These are phyloP conservation scores for Sistotremastrum niveocremeum DNA, from an alignment of 768 basidiomycete genomes.

Conservation along the genomic window DNA sequence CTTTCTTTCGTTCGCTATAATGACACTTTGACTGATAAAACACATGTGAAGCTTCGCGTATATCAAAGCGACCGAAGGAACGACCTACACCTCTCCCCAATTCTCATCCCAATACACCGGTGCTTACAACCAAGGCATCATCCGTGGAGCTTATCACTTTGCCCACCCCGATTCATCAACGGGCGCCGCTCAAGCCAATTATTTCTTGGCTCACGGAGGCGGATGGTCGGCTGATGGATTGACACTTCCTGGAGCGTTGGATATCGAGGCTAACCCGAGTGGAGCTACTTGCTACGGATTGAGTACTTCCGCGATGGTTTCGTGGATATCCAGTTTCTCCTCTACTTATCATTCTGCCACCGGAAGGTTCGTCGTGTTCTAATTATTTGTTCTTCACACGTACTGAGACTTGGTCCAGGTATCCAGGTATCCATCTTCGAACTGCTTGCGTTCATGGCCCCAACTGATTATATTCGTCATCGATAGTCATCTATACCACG, in stretches of 20 bases:
- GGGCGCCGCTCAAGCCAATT: constrained; percentile 46
- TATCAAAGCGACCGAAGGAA: constrained; percentile 59
- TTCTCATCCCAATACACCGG: constrained; percentile 42
- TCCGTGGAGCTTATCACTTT: constrained; percentile 50
- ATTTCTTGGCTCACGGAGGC: constrained; percentile 42
- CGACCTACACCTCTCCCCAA: constrained; percentile 15
- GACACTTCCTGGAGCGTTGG: constrained; percentile 51
- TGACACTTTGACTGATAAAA: no score
- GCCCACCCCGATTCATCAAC: constrained; percentile 39
- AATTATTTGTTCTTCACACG: background rate
- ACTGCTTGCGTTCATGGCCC: no score
- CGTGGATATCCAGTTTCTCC: constrained; percentile 51
- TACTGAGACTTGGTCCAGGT: no score
- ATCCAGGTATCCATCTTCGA: no score
- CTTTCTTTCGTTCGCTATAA: no score
- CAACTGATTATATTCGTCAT: background rate
- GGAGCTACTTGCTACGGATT: constrained; percentile 38
- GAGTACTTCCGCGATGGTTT: constrained; percentile 40
- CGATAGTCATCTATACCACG: constrained; percentile 44
- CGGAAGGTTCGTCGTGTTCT: constrained; percentile 22
- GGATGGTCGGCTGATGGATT: constrained; percentile 38
- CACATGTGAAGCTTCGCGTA: constrained; percentile 27
- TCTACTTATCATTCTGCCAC: constrained; percentile 39
- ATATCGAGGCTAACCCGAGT: constrained; percentile 28
- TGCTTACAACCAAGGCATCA: constrained; percentile 40